Evolutionary conservation across 306 rosid species (phyloP), one percentile per base, ranked within the genome.

Genomic region (Vicia villosa): DNA sequence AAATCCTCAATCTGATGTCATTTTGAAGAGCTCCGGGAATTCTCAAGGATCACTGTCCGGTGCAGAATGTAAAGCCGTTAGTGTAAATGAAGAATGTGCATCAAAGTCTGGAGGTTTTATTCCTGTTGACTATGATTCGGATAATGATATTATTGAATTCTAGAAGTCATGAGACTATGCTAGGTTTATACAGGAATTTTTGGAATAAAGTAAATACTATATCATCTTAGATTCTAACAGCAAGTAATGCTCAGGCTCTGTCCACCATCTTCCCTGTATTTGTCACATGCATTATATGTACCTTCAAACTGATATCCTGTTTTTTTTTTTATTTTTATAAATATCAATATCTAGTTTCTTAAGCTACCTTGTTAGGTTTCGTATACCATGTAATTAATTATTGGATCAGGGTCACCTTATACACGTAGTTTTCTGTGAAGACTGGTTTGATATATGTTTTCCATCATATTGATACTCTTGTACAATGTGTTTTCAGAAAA

Each of bases 91-190:
- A 40, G 86, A 80, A 57, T 73, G 75, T 49, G 57, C 65, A 54
- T 79, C 96, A 58, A 84, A 69, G 63, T 70, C 79, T 37, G 77
- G 77, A 75, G 91, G 96, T 88, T 79, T 56, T 55, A 55, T 71
- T 60, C 52, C 51, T 52, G 36, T 28, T 66, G 9, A 66, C 42
- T 70, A 28, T 52, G 43, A 40, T 37, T 51, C 10, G 36, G n/a
- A 19, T 38, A 41, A 47, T 16, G 34, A 36, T n/a, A 19, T 38
- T 50, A 67, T 30, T 21, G 22, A 16, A 49, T 67, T 67, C 8
- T 30, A 30, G 38, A 38, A 40, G 41, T 26, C 34, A 16, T 6
- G 24, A 16, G 8, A 66, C 49, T 34, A 42, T 62, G 56, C 38
- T 34, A 13, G 34, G 20, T 73, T 41, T 21, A 14, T 51, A 66